Evolutionary conservation across 2,329 filamentous ascomycete species (phyloP).

Genomic region (Ophiostoma montium): DNA sequence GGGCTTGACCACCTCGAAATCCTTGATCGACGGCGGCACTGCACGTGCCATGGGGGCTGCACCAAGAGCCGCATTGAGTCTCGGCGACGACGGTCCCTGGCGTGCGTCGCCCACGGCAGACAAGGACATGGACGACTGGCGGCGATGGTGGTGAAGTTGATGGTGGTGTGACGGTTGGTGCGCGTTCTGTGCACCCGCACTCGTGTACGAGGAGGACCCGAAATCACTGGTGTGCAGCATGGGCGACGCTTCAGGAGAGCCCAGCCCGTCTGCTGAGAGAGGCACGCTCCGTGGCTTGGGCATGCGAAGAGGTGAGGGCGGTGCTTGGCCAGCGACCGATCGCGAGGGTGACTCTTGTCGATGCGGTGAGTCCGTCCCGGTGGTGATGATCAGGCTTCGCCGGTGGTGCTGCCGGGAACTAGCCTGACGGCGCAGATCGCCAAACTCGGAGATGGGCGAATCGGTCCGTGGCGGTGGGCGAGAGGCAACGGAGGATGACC

Average conservation of each 20-base stretch:
- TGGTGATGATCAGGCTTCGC: constrained; percentile 63
- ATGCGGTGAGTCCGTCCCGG: constrained; percentile 52
- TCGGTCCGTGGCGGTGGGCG: constrained; percentile 59
- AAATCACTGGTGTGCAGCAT: constrained; percentile 74
- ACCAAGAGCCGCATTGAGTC: constrained; percentile 53
- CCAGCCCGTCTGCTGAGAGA: constrained; percentile 47
- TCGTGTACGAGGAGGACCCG: constrained; percentile 56
- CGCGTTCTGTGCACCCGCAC: constrained; percentile 22
- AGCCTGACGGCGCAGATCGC: constrained; percentile 57
- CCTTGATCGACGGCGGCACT: constrained; percentile 90
- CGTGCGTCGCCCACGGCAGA: constrained; percentile 32
- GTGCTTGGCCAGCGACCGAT: constrained; percentile 39
- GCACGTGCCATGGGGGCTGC: constrained; percentile 74
- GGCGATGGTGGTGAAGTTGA: constrained; percentile 52
- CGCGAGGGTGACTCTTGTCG: constrained; percentile 84
- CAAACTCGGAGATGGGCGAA: constrained; percentile 80
- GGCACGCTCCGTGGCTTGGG: constrained; percentile 59
- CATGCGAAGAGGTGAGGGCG: constrained; percentile 77
- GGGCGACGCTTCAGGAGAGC: constrained; percentile 81
- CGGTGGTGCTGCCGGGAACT: constrained; percentile 75
- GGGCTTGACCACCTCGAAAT: constrained; percentile 98
- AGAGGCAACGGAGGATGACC: constrained; percentile 63
- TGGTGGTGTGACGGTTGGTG: constrained; percentile 48
- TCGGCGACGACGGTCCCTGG: constrained; percentile 62
- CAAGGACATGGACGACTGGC: constrained; percentile 75